Evolutionary conservation across 2,329 filamentous ascomycete species (phyloP).

Genomic region (Talaromyces sp.): DNA sequence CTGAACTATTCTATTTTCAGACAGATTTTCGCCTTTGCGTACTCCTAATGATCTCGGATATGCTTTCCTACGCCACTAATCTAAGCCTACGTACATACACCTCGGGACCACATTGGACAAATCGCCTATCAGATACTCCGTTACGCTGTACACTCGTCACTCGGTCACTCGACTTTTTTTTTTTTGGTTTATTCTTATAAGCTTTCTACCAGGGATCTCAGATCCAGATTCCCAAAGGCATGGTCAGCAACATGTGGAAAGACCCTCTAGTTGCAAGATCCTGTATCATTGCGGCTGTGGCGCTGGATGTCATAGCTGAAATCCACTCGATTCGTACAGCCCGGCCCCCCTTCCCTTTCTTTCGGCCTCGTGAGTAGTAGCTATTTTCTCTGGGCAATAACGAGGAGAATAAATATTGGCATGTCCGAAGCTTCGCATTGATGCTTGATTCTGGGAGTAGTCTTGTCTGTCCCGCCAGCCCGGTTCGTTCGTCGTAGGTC

Average conservation of each 20-base stretch:
- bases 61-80: slow-evolving; percentile 4
- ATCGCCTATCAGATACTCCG: not conserved
- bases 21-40: slow-evolving; percentile 1
- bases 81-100: not conserved
- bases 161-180: not conserved
- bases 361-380: not conserved
- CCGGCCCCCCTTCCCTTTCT: not conserved
- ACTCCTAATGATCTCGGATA: not conserved
- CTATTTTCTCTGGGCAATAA: not conserved
- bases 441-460: not conserved
- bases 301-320: slow-evolving; percentile 18
- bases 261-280: not conserved
- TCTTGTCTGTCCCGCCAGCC: not conserved
- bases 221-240: not conserved
- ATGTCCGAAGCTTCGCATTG: not conserved
- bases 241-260: not conserved
- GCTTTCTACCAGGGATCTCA: not conserved
- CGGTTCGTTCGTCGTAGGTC: not conserved
- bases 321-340: slow-evolving; percentile 8
- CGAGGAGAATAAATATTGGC: not conserved
- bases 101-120: not conserved
- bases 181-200: not conserved
- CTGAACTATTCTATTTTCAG: slow-evolving; percentile 1
- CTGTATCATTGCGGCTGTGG: slow-evolving; percentile 17
- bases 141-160: not conserved